A percentile compares a stretch with the other conserved stretches of the same genome.
Evolutionary conservation across 2,329 filamentous ascomycete genomes (phyloP).

Genomic region (Penicillium corylophilum): DNA sequence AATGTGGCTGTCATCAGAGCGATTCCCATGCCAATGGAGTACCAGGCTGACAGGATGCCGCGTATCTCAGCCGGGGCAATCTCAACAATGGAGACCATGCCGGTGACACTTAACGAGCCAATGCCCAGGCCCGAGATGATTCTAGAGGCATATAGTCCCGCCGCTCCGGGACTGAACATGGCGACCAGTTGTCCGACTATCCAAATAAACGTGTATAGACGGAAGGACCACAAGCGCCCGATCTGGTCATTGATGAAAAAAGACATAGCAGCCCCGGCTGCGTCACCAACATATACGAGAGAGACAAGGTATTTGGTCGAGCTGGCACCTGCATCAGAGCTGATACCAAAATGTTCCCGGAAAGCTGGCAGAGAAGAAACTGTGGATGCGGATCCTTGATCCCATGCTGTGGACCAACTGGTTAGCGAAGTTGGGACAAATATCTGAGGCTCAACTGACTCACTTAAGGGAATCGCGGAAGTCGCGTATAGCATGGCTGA

Average conservation of each 20-base stretch:
- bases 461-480: neutral
- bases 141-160: neutral
- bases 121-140: neutral
- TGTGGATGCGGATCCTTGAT: neutral
- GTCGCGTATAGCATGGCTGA: neutral
- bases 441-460: neutral
- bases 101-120: neutral
- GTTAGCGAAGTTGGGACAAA: neutral
- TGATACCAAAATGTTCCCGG: neutral
- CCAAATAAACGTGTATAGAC: neutral
- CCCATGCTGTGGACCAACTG: neutral
- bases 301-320: neutral
- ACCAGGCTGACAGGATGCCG: neutral
- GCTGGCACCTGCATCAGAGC: neutral
- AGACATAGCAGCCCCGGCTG: neutral
- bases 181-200: neutral
- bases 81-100: neutral
- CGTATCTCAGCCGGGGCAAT: neutral
- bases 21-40: neutral
- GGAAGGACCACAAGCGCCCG: neutral
- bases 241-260: neutral
- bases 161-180: neutral
- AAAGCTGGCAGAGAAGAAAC: neutral
- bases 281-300: neutral
- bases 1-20: neutral